These are phyloP conservation scores for Paracorniculantispora psalliotae DNA, from an alignment of 2,329 filamentous ascomycete species.

Conservation along the genomic window DNA sequence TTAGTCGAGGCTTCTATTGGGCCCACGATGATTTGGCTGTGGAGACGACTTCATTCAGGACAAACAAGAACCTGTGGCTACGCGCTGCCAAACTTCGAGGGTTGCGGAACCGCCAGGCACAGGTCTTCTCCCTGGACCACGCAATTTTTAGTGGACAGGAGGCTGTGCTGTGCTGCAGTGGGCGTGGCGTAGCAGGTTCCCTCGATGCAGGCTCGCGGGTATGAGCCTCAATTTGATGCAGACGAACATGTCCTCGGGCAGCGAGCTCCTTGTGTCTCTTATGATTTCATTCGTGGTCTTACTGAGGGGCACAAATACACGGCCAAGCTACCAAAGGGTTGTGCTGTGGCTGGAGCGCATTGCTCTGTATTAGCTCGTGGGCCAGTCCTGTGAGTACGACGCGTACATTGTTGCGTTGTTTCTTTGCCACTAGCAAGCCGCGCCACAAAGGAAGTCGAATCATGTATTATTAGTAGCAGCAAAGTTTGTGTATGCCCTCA, in stretches of 20 bases:
- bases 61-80: too few relatives aligned
- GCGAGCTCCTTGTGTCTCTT: too few relatives aligned
- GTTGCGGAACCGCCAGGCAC: neutral
- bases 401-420: constrained; percentile 2
- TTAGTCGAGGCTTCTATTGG: too few relatives aligned
- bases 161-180: constrained; percentile 2
- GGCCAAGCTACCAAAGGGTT: neutral
- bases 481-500: too few relatives aligned
- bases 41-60: too few relatives aligned
- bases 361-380: neutral
- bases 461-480: too few relatives aligned
- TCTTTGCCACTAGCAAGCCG: constrained; percentile 1
- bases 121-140: neutral
- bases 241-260: too few relatives aligned
- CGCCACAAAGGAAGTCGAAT: neutral
- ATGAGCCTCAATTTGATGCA: too few relatives aligned
- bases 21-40: too few relatives aligned
- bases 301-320: neutral
- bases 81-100: neutral
- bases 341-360: neutral
- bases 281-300: neutral
- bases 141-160: neutral
- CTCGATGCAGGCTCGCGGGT: neutral
- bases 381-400: neutral
- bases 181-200: neutral